Evolutionary conservation across 352 stramenopile genomes (phyloP).

Genomic region (Globisporangium camurandrum): DNA sequence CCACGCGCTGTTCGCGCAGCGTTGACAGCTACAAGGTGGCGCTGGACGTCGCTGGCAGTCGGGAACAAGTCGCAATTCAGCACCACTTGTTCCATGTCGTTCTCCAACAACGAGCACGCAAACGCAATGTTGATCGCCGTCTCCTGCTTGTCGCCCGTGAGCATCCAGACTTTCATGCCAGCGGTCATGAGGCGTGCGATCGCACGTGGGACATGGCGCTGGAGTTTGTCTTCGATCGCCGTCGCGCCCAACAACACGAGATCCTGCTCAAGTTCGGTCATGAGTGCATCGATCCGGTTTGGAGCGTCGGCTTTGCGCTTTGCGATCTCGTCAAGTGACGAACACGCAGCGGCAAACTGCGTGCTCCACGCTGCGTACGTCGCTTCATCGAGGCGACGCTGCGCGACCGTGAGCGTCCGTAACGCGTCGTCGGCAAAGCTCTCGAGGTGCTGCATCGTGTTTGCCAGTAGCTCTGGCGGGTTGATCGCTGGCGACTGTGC

Average conservation of each 20-base stretch:
- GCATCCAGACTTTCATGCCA: conserved; percentile 90
- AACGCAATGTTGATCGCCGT: conserved; percentile 94
- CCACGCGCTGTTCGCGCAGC: conserved; percentile 9
- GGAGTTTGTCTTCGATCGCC: conserved; percentile 95
- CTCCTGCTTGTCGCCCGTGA: conserved; percentile 92
- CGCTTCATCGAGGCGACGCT: conserved; percentile 28
- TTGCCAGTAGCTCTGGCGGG: conserved; percentile 15
- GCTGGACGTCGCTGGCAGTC: conserved; percentile 34
- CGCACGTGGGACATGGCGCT: conserved; percentile 80
- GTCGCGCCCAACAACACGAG: conserved; percentile 89
- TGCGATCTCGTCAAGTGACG: conserved; percentile 20
- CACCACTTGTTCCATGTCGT: conserved; percentile 76
- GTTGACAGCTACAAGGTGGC: conserved; percentile 28
- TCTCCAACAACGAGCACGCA: conserved; percentile 82
- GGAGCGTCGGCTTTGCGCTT: conserved; percentile 32
- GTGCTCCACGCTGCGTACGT: conserved; percentile 49
- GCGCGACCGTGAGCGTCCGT: conserved; percentile 67
- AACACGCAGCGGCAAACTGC: conserved; percentile 40
- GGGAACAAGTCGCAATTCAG: conserved; percentile 60
- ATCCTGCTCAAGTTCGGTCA: conserved; percentile 46
- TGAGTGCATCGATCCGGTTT: conserved; percentile 43
- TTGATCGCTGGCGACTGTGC: conserved; percentile 10
- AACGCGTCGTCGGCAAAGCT: conserved; percentile 70
- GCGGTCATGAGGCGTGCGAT: conserved; percentile 83
- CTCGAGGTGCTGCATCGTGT: conserved; percentile 29